Base-by-base conservation (phyloP, 1,139 yeast genomes). In the Yamadazyma blattariae region DNA sequence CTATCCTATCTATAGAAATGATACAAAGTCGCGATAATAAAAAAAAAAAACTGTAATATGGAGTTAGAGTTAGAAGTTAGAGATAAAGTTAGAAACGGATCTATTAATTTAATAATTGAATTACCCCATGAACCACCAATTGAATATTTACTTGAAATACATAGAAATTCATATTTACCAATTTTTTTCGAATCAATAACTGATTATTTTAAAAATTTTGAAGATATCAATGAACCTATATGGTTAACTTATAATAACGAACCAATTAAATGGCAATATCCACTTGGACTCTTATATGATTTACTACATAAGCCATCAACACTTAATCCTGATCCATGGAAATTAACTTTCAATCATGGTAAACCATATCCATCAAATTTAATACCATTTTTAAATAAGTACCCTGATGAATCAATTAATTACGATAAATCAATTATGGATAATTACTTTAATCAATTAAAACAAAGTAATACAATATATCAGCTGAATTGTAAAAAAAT, bases 231-330 rank as follows among this genome's bases (percentile, higher is more conserved):
- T 15, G 48, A 34, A 44, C 65, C 74, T 1, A 50, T 68, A 0
- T 88, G 96, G 95, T 66, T 88, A 34, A 88, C 79, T 45, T 75
- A 65, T 49, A 80, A 80, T 21, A 73, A 64, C 5, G 77, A 67
- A 1, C 88, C 94, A 0, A 40, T 89, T 19, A 71, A 74, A 31
- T 89, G 96, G 95, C 80, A 84, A 46, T 62, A 79, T 46, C 97
- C 97, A 0, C 59, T 82, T 5, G 96, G 96, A 0, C 63, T 84
- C 4, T 58, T 82, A 4, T 77, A 71, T 50, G 96, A 88, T 46
- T 55, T 70, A 16, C 55, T 74, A 36, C 62, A 66, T 15, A 37
- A 54, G 5, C 35, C 35, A 19, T 31, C 38, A 6, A 3, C 28
- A 8, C 25, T 28, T 2, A 29, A 26, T 17, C 13, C 14, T 3